Evolutionary conservation across 179 eudicot species (phyloP).

Genomic region (Pouteria campechiana): DNA sequence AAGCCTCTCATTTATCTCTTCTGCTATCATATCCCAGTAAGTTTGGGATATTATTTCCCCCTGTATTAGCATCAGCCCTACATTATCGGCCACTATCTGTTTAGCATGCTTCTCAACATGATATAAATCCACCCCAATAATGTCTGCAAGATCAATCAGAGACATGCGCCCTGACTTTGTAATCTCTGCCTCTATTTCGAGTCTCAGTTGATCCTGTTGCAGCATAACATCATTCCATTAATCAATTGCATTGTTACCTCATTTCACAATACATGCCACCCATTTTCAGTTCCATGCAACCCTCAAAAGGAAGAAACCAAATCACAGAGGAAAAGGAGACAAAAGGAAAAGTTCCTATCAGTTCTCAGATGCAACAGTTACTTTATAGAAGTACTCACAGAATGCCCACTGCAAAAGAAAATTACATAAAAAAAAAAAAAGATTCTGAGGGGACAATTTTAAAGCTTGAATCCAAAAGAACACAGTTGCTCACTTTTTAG

Average conservation of each 20-base stretch:
- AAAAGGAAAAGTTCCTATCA: too few species aligned
- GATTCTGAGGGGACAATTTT: too few species aligned
- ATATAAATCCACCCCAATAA: slow-evolving; percentile 73
- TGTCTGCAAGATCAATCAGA: slow-evolving; percentile 82
- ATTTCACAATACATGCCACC: too few species aligned
- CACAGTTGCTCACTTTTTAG: too few species aligned
- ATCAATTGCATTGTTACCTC: neutral
- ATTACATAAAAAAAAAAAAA: neutral
- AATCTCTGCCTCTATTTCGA: slow-evolving; percentile 62
- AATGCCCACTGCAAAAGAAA: too few species aligned
- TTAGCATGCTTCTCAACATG: slow-evolving; percentile 91
- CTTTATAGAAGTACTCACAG: too few species aligned
- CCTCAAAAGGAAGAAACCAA: too few species aligned
- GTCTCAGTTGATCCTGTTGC: slow-evolving; percentile 73
- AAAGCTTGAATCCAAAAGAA: too few species aligned
- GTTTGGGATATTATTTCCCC: slow-evolving; percentile 74
- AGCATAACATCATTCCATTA: neutral
- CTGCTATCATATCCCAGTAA: slow-evolving; percentile 83
- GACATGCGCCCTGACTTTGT: slow-evolving; percentile 74
- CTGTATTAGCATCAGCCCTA: slow-evolving; percentile 62
- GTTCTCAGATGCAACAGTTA: too few species aligned
- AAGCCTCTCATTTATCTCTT: slow-evolving; percentile 88
- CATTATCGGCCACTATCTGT: slow-evolving; percentile 41
- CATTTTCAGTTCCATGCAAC: too few species aligned
- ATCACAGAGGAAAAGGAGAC: too few species aligned